Conservation (phyloP, 768 basidiomycete species). For the Suillus subaureus region DNA sequence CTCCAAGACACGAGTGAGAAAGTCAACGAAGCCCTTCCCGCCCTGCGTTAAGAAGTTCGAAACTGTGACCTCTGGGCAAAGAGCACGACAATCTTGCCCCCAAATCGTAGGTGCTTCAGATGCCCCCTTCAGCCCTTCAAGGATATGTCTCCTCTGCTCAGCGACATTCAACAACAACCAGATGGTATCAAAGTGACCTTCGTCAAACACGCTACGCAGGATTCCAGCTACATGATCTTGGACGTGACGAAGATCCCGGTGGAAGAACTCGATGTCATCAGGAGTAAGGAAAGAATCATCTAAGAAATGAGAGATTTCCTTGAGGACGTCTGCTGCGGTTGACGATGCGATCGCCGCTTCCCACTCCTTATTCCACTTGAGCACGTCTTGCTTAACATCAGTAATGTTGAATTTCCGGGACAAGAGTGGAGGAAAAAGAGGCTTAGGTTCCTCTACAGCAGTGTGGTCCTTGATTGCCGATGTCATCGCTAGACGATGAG, state of each 20-base stretch:
- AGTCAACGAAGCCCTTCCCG: slow-evolving; percentile 12
- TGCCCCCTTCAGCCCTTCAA: slow-evolving; percentile 20
- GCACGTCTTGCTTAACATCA: slow-evolving; percentile 13
- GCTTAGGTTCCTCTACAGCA: neutral
- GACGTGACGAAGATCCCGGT: neutral
- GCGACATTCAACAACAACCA: slow-evolving; percentile 21
- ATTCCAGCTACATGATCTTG: neutral
- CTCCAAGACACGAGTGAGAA: slow-evolving; percentile 8
- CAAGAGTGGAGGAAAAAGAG: neutral
- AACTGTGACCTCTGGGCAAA: slow-evolving; percentile 22
- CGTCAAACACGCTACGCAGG: neutral
- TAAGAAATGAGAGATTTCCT: slow-evolving; percentile 4
- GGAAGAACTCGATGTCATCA: neutral
- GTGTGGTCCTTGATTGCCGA: neutral
- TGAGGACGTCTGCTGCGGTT: slow-evolving; percentile 14
- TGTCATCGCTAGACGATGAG: neutral
- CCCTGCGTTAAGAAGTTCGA: slow-evolving; percentile 12
- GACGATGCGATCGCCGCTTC: slow-evolving; percentile 16
- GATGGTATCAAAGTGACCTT: slow-evolving; percentile 12
- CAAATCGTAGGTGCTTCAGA: neutral
- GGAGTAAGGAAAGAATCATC: neutral
- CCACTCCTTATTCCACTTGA: slow-evolving; percentile 25
- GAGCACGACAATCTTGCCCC: slow-evolving; percentile 18
- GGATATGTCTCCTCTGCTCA: slow-evolving; percentile 16
- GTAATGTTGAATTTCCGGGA: slow-evolving; percentile 8